Evolutionary conservation across 2,329 filamentous ascomycete genomes (phyloP).

Genomic region (Fusarium sp.): DNA sequence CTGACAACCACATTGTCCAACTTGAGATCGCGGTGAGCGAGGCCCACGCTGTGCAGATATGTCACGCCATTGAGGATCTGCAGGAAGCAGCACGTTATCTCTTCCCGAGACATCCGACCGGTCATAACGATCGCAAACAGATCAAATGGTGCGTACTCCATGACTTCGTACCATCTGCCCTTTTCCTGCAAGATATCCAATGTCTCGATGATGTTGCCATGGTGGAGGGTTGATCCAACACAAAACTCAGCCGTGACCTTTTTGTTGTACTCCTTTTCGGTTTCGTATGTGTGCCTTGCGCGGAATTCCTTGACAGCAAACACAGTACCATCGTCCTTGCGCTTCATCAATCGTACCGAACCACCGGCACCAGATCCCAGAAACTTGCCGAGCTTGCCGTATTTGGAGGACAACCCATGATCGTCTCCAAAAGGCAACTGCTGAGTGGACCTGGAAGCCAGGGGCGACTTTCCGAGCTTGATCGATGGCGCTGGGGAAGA

Average conservation of each 20-base stretch:
- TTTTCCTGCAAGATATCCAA: constrained; percentile 96
- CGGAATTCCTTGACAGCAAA: constrained; percentile 99
- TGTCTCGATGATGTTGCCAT: constrained; percentile 98
- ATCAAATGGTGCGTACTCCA: constrained; percentile 97
- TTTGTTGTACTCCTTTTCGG: constrained; percentile 94
- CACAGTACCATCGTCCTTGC: constrained; percentile 87
- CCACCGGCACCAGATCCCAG: constrained; percentile 93
- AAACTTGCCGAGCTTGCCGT: constrained; percentile 94
- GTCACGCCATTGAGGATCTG: constrained; percentile 95
- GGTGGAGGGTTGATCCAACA: constrained; percentile 93
- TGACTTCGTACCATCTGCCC: constrained; percentile 95
- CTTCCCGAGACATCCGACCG: constrained; percentile 91
- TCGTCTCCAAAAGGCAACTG: constrained; percentile 93
- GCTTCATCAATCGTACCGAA: constrained; percentile 92
- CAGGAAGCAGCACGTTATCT: constrained; percentile 88
- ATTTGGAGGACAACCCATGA: constrained; percentile 87
- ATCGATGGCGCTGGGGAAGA: constrained; percentile 65
- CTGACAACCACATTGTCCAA: constrained; percentile 98
- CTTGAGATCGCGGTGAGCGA: constrained; percentile 95
- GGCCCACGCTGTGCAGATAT: constrained; percentile 92
- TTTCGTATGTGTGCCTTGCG: constrained; percentile 89
- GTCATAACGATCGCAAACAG: constrained; percentile 99
- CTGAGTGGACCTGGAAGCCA: constrained; percentile 57
- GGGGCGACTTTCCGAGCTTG: constrained; percentile 59
- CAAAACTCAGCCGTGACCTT: constrained; percentile 99